phyloP scores from a whole-genome alignment of 345 rosid genomes.

The Erodium maritimum region DNA sequence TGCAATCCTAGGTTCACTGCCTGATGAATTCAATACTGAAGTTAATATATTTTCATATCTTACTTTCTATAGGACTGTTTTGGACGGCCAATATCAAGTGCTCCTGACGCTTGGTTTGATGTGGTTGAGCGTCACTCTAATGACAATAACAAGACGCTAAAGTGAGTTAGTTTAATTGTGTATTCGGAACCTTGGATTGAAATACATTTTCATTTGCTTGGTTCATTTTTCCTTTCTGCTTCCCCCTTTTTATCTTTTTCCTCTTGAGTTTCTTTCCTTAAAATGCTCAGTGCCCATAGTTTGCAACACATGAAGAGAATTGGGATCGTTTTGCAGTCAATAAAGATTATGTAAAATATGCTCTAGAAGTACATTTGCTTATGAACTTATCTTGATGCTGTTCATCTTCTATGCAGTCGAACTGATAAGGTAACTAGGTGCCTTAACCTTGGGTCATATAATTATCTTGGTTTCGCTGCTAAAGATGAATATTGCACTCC shows the following conservation, averaged over 20 bases:
- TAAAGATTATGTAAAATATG: not conserved
- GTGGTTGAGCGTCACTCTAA: slow-evolving; percentile 70
- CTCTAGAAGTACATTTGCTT: not conserved
- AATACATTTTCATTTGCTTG: not conserved
- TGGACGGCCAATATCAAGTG: slow-evolving; percentile 74
- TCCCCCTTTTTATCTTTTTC: not conserved
- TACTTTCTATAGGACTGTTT: slow-evolving; percentile 54
- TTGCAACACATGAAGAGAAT: not conserved
- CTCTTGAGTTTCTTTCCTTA: not conserved
- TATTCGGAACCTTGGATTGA: not conserved
- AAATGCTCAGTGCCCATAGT: not conserved
- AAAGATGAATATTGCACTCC: slow-evolving; percentile 95
- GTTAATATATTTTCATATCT: not conserved
- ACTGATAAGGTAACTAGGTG: slow-evolving; percentile 57
- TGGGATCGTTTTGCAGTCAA: not conserved
- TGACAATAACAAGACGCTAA: slow-evolving; percentile 74
- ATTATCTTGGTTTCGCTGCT: slow-evolving; percentile 94
- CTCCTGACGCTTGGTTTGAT: slow-evolving; percentile 89
- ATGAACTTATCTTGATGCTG: not conserved
- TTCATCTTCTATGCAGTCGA: slow-evolving; percentile 39
- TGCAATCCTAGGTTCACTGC: not conserved
- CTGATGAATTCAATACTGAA: not conserved
- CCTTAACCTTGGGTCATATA: slow-evolving; percentile 91
- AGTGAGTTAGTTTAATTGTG: slow-evolving; percentile 29
- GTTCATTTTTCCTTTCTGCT: not conserved